Conservation (phyloP, 306 rosid genomes). For the Vigna unguiculata region DNA sequence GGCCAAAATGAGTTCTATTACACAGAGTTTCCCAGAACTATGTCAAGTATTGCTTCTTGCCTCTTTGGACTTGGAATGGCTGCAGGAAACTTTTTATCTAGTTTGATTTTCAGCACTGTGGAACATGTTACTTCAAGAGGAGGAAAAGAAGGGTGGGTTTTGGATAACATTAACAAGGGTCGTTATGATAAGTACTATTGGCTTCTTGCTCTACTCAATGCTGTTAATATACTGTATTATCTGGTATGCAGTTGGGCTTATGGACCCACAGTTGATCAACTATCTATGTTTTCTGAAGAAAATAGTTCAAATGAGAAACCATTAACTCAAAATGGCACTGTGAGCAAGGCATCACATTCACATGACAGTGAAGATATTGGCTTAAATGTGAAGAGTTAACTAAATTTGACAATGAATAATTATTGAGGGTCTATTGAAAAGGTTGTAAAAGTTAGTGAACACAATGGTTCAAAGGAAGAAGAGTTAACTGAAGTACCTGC, state of each 20-base stretch:
- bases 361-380: constrained; percentile 3
- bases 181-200: constrained; percentile 64
- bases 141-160: constrained; percentile 70
- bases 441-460: constrained; percentile 13
- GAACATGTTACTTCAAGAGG: constrained; percentile 57
- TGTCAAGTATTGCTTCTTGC: constrained; percentile 66
- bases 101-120: constrained; percentile 51
- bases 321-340: constrained; percentile 13
- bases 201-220: constrained; percentile 54
- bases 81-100: constrained; percentile 56
- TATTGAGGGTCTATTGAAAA: neutral
- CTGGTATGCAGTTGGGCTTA: constrained; percentile 66
- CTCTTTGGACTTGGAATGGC: constrained; percentile 66
- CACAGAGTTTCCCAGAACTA: constrained; percentile 66
- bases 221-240: constrained; percentile 54
- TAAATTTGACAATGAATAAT: constrained; percentile 5
- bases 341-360: constrained; percentile 4
- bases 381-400: constrained; percentile 31
- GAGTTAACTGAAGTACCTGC: neutral
- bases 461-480: constrained; percentile 32
- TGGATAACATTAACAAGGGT: constrained; percentile 60
- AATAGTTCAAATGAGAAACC: constrained; percentile 33
- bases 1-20: constrained; percentile 80
- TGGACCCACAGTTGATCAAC: constrained; percentile 57
- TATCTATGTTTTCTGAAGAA: constrained; percentile 24